Evolutionary conservation across 495 filamentous ascomycete genomes (phyloP), one percentile per base, ranked within the genome.

Genomic region (Sphaerosporella brunnea): DNA sequence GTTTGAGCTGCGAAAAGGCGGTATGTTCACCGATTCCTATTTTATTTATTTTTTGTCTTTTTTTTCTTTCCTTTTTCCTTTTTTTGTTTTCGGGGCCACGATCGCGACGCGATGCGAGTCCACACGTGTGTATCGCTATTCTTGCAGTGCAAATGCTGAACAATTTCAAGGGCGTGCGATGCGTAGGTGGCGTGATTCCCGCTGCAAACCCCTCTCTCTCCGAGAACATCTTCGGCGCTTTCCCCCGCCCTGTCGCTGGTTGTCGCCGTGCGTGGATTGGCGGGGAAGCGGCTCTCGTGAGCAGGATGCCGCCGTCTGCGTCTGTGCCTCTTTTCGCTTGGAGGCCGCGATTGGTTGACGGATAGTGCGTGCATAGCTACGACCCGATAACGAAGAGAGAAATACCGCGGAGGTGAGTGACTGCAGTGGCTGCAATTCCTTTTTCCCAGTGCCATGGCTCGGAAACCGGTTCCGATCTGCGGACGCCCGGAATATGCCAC

Each of bases 341-440:
- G 21, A 36, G 45, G 26, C 35, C 26, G 30, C 20, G 43, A 39
- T 48, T 37, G 35, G 39, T 15, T 11, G 13, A 23, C 18, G 11
- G 71, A 73, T 53, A 81, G 88, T 25, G 79, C 79, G 55, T 95
- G 88, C 59, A 84, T 93, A 37, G 88, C 32, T 95, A 92, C 60
- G 88, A 96, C 61, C 88, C 86, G 18, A 92, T 95, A 54, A 93
- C 83, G 15, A 94, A 94, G 69, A 72, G 80, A 61, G 84, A 93
- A 60, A 93, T 94, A 28, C 88, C 88, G 36, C 73, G 86, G 56
- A 80, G 75, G 74, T 78, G 45, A 48, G 18, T 21, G 36, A n/a
- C n/a, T n/a, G n/a, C n/a, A n/a, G n/a, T n/a, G n/a, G n/a, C 37
- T 23, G 38, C 13, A 5, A 32, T 32, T 32, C 13, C 28, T 32